Conservation (phyloP, 345 rosid genomes). For the Orychophragmus violaceus region DNA sequence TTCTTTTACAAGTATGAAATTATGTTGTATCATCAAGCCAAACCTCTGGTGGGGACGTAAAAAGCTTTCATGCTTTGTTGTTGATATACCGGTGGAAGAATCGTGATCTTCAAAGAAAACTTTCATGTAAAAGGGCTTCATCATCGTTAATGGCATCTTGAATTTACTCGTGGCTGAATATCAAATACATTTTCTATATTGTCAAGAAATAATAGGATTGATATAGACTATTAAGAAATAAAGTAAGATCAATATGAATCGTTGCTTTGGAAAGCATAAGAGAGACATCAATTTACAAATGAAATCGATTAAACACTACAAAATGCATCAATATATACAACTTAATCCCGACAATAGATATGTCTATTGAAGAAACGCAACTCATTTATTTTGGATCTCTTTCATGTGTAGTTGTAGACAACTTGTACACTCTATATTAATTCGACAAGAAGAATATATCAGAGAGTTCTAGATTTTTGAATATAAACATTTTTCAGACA, state of each 20-base stretch:
- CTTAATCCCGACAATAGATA: conserved; percentile 19
- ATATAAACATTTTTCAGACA: background rate
- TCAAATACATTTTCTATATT: too few species aligned
- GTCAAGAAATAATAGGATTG: conserved; percentile 13
- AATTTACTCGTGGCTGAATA: background rate
- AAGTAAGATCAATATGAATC: conserved; percentile 19
- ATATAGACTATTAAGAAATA: conserved; percentile 15
- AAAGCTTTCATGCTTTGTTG: conserved; percentile 9
- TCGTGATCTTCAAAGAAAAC: conserved; percentile 17
- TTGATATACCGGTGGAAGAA: conserved; percentile 11
- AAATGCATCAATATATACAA: conserved; percentile 19
- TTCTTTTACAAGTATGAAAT: background rate
- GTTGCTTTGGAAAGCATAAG: conserved; percentile 13
- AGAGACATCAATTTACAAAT: background rate
- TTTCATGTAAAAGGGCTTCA: conserved; percentile 17
- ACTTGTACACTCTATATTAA: conserved; percentile 21
- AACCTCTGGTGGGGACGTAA: background rate
- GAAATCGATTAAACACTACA: background rate
- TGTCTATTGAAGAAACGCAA: conserved; percentile 15
- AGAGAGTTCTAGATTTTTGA: background rate
- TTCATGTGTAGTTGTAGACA: conserved; percentile 13
- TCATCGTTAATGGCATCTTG: conserved; percentile 9
- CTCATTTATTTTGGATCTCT: background rate
- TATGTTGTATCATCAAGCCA: background rate
- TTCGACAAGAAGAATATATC: background rate